Conservation (phyloP, 2,329 filamentous ascomycete species). For the Alternaria tenuissima region DNA sequence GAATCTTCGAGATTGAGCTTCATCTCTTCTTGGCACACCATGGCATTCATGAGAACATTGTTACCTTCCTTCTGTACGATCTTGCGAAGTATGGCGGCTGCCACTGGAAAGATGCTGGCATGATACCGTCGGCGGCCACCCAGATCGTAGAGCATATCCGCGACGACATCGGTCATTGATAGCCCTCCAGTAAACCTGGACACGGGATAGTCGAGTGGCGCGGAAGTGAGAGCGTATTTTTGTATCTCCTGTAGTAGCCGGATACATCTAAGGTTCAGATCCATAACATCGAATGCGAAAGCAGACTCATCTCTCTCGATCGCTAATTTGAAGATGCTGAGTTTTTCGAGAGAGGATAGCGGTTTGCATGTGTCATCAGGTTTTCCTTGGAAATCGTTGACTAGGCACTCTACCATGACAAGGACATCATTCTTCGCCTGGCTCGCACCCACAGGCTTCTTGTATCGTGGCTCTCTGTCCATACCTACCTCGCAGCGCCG, state of each 20-base stretch:
- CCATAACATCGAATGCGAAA: background rate
- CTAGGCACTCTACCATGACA: accelerated
- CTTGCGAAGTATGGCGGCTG: background rate
- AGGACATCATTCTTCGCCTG: background rate
- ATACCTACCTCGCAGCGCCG: background rate
- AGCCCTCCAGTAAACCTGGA: background rate
- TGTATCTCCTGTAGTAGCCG: background rate
- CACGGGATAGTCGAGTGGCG: background rate
- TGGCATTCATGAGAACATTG: background rate
- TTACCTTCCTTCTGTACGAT: background rate
- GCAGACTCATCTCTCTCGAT: background rate
- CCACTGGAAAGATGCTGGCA: background rate
- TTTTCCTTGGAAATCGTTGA: background rate
- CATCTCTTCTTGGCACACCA: background rate
- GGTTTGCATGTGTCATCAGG: background rate
- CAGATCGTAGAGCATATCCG: background rate
- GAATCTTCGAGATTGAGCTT: background rate
- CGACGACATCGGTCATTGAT: background rate
- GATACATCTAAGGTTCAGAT: background rate
- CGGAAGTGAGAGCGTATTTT: background rate
- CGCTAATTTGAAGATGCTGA: background rate
- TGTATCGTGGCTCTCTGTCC: background rate
- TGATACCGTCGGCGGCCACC: too few relatives aligned
- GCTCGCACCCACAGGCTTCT: background rate
- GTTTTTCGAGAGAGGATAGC: background rate